phyloP scores from a whole-genome alignment of 208 protist species.

The Naegleria gruberi region DNA sequence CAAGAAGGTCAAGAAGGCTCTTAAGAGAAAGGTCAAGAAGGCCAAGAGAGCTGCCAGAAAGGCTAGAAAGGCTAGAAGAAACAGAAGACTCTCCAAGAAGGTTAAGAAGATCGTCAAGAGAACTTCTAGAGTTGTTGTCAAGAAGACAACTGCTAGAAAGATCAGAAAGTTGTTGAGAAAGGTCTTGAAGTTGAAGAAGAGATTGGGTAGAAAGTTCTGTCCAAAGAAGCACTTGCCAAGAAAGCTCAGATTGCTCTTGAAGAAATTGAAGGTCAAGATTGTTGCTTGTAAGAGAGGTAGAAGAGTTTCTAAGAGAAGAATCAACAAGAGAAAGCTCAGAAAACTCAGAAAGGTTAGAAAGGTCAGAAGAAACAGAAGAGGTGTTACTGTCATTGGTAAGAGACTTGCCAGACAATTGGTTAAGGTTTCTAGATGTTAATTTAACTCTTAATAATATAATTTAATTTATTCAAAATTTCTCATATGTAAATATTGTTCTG shows the following conservation, averaged over 20 bases:
- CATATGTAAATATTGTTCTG: too few species aligned
- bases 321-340: not conserved
- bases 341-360: not conserved
- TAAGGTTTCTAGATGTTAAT: not conserved
- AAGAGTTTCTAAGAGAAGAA: not conserved
- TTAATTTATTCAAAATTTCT: too few species aligned
- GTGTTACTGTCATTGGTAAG: not conserved
- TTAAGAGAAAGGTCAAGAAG: not conserved
- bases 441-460: too few species aligned
- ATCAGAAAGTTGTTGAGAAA: not conserved
- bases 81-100: not conserved
- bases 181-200: not conserved
- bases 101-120: not conserved
- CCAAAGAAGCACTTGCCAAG: not conserved
- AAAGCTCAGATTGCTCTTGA: not conserved
- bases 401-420: not conserved
- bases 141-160: not conserved
- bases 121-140: not conserved
- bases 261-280: not conserved
- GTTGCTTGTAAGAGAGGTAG: not conserved
- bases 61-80: not conserved
- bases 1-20: not conserved
- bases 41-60: not conserved
- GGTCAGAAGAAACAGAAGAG: not conserved
- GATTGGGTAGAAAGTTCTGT: not conserved